These are phyloP conservation scores for Tolypocladium tropicale DNA, from an alignment of 2,329 filamentous ascomycete genomes.

Conservation along the genomic window DNA sequence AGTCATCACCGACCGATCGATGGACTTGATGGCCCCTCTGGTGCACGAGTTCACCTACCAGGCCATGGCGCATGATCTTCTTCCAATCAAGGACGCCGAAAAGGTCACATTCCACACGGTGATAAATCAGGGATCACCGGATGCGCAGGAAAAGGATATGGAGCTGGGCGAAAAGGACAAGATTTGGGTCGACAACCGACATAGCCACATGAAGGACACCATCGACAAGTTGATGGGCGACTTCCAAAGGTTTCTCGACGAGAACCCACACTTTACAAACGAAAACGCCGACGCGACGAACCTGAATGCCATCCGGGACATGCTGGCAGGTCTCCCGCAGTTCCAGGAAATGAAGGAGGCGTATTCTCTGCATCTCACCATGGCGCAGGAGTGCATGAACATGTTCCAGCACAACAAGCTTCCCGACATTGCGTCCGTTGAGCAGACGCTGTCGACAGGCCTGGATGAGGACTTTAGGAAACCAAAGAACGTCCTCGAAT, in stretches of 20 bases:
- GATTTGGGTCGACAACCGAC: constrained; percentile 91
- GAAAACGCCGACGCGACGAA: constrained; percentile 58
- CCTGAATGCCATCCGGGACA: constrained; percentile 89
- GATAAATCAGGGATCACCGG: constrained; percentile 61
- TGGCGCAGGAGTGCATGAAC: constrained; percentile 97
- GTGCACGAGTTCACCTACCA: constrained; percentile 98
- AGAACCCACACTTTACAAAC: constrained; percentile 88
- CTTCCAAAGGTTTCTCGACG: constrained; percentile 82
- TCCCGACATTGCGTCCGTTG: constrained; percentile 74
- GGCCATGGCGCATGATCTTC: constrained; percentile 90
- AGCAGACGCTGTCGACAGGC: constrained; percentile 86
- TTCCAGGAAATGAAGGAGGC: constrained; percentile 94
- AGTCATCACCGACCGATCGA: constrained; percentile 80
- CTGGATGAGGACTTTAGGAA: constrained; percentile 88
- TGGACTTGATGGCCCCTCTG: constrained; percentile 82
- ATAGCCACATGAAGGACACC: constrained; percentile 96
- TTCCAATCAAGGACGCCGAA: constrained; percentile 80
- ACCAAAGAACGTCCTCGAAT: constrained; percentile 78
- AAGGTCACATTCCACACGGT: constrained; percentile 77
- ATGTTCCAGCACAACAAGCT: constrained; percentile 79
- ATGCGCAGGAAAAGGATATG: constrained; percentile 77
- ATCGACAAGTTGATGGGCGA: constrained; percentile 88
- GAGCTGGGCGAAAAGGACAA: constrained; percentile 84
- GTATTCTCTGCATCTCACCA: constrained; percentile 87
- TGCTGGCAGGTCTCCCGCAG: constrained; percentile 88